phyloP scores from a whole-genome alignment of 2,329 filamentous ascomycete species.

The Trichoderma oligosporum region DNA sequence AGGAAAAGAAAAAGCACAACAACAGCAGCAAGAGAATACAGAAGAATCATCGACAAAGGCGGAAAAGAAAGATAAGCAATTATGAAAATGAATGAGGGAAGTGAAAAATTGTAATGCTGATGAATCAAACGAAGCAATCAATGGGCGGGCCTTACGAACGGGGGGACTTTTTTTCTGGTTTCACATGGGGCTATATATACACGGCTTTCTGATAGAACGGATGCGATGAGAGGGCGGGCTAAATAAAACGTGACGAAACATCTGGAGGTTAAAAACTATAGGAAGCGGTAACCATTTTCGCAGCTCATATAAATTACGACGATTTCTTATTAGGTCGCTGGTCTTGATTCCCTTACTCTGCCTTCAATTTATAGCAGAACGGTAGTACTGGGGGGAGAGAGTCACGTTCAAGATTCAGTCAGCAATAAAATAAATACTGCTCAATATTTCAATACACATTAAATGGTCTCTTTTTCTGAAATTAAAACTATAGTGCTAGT shows the following conservation, averaged over 20 bases:
- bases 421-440: neutral
- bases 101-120: neutral
- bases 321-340: too few species aligned
- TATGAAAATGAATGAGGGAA: neutral
- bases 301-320: too few species aligned
- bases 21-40: neutral
- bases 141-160: neutral
- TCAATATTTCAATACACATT: neutral
- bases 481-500: neutral
- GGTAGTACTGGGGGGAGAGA: too few species aligned
- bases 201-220: constrained; percentile 1
- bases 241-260: neutral
- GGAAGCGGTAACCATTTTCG: too few species aligned
- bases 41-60: neutral
- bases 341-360: too few species aligned
- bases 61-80: constrained; percentile 20
- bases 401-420: neutral
- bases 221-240: neutral
- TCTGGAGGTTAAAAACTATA: neutral
- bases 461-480: neutral
- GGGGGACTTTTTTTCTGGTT: neutral
- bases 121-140: constrained; percentile 15
- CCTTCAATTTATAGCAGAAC: too few species aligned
- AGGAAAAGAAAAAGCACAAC: constrained; percentile 35
- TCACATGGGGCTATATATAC: constrained; percentile 5